Base-by-base conservation (phyloP, 2,329 filamentous ascomycete species). In the Verticillium isaacii region DNA sequence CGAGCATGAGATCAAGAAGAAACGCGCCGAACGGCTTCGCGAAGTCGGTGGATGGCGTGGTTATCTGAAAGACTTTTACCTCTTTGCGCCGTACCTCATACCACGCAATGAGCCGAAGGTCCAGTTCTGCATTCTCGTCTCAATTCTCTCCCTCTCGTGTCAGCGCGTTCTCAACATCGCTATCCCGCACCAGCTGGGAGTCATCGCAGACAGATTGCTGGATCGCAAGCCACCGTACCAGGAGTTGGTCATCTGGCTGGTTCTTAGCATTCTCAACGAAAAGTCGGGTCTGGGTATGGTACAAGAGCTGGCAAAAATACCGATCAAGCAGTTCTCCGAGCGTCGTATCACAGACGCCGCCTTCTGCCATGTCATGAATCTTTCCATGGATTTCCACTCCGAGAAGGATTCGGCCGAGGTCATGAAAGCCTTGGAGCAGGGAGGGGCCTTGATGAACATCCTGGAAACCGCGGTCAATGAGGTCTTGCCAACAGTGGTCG, bases 381-480 rank as follows among this genome's bases (percentile, higher is more conserved):
- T 91, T 1, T 88, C 86, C 0, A 88, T 88, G 75, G 87, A 90
- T 64, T 91, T 90, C 60, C 89, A 92, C 69, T 85, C 85, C 19
- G 81, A 82, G 58, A 88, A 89, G 65, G 81, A 84, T 60, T 87
- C 85, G 1, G 87, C 85, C 1, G 85, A 89, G 64, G 77, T 91
- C 0, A 84, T 87, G 71, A 83, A 85, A 65, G 83, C 86, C 3
- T 17, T 91, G n/a, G 79, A 83, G 58, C 87, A 89, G 66, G 89
- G 86, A 0, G 77, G 81, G 50, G 81, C 85, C 2, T 74, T 91
- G 14, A 83, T 84, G 52, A 77, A 83, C 41, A 72, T 91, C 2
- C 74, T 90, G 12, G 83, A 89, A 55, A 81, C 82, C 45, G 73
- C 87, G 4, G 72, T 86, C 2, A 86, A 90, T 63, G 78, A 85